Percentiles rank a stretch among this genome's conserved stretches.
These are phyloP conservation scores for Calonectria henricotiae DNA, from an alignment of 2,329 filamentous ascomycete species.

Conservation along the genomic window DNA sequence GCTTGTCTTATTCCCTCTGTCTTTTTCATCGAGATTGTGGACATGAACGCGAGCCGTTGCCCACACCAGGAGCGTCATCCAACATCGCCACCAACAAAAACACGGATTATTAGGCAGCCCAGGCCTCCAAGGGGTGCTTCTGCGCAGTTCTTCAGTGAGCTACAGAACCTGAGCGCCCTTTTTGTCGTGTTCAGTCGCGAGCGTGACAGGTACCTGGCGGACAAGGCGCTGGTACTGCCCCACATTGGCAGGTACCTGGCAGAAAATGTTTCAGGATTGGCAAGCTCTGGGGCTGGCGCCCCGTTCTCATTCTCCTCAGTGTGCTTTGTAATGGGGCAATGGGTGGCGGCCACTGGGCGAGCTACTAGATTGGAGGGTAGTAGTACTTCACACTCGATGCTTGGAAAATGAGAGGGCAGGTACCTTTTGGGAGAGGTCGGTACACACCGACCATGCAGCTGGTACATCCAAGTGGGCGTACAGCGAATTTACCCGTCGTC, in stretches of 20 bases:
- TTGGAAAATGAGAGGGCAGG: conserved; percentile 27
- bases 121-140: conserved; percentile 15
- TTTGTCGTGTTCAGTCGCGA: conserved; percentile 8
- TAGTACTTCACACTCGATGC: not conserved
- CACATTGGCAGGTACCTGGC: conserved; percentile 22
- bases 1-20: not conserved
- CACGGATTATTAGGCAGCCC: conserved; percentile 17
- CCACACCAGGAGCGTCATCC: not conserved
- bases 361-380: conserved; percentile 26
- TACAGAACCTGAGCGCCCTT: conserved; percentile 3
- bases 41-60: not conserved
- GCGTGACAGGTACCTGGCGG: conserved; percentile 18
- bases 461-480: conserved; percentile 22
- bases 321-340: conserved; percentile 36
- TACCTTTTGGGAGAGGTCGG: conserved; percentile 30
- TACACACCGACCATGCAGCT: conserved; percentile 25
- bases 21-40: not conserved
- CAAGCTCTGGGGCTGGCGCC: conserved; percentile 25
- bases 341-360: conserved; percentile 12
- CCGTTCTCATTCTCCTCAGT: conserved; percentile 8
- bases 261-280: conserved; percentile 34
- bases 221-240: conserved; percentile 22
- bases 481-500: conserved; percentile 26
- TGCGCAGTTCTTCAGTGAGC: conserved; percentile 6
- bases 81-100: conserved; percentile 1